Base-by-base conservation (phyloP, 805 yeast species). In the Saturnispora besseyi region DNA sequence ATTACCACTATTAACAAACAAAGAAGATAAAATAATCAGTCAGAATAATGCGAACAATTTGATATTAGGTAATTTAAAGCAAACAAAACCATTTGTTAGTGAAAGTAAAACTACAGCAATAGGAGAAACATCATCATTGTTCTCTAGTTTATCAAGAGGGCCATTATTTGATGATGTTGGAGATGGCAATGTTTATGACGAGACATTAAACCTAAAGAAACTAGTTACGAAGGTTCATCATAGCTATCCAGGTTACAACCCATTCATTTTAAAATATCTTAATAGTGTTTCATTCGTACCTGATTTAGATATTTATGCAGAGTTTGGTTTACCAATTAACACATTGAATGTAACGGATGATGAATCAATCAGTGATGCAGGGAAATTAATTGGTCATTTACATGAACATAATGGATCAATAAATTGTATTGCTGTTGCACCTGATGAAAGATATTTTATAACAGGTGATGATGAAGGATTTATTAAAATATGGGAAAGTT, bases 401-500 rank as follows among this genome's bases (percentile, higher is more conserved):
- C 71, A 77, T 37, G 87, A 84, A 41, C 88, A 83, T 58, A 68
- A 68, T n/a, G 71, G 78, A 0, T 46, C 79, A 2, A 69, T 89
- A n/a, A 79, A 73, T 22, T 67, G 81, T 28, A 60, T 88, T 8
- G 77, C 73, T 1, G 75, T 78, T 0, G 74, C 86, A 5, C 81
- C 84, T 0, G 81, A 83, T 29, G 74, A 79, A 13, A 76, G 76
- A 24, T 83, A 78, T 55, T 81, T 91, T 54, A 68, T 88, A 2
- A 81, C 93, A 2, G 96, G 89, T 2, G 87, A 93, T 7, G 84
- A 81, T 44, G 75, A 76, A 29, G 96, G 97, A 0, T 60, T 68
- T 1, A 59, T 93, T 37, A 83, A 79, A 55, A 64, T 91, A 0
- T 93, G 97, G 97, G 95, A 87, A 59, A 65, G 82, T 0, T 58